Percentiles rank a stretch among this genome's conserved stretches.
phyloP scores from a whole-genome alignment of 257 asterid species.

The Solanum bulbocastanum region DNA sequence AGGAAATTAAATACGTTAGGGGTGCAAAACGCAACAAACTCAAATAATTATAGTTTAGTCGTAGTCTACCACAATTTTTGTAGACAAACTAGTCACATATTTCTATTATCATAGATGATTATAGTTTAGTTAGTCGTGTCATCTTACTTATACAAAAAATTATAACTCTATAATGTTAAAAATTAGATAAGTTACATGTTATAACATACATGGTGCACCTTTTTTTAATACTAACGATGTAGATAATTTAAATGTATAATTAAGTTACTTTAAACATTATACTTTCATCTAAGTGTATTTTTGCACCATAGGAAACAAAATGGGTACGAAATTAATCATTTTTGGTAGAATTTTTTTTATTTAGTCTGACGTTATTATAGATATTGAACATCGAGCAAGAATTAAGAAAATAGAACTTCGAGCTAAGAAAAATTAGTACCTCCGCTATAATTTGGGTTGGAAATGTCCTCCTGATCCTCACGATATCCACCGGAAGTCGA shows the following conservation, averaged over 20 bases:
- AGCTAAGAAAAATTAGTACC: not conserved
- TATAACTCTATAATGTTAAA: not conserved
- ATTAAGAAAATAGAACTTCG: not conserved
- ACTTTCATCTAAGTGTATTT: too few relatives aligned
- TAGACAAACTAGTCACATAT: not conserved
- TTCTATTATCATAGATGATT: not conserved
- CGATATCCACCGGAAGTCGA: conserved; percentile 10
- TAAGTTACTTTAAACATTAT: too few relatives aligned
- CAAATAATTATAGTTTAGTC: not conserved
- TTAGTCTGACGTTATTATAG: rapidly evolving
- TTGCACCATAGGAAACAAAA: not conserved
- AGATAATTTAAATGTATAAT: too few relatives aligned
- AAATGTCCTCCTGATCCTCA: conserved; percentile 10
- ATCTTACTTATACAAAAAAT: not conserved
- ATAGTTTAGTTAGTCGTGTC: not conserved
- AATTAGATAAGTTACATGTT: not conserved
- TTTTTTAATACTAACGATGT: too few relatives aligned
- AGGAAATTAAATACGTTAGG: not conserved
- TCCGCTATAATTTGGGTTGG: conserved; percentile 29
- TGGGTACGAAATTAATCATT: not conserved
- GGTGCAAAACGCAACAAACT: not conserved
- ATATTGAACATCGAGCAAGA: not conserved
- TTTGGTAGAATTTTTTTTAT: not conserved
- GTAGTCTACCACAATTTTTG: not conserved
- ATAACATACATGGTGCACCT: too few relatives aligned